Conservation (phyloP, 2,329 filamentous ascomycete species). For the Didymella pomorum region DNA sequence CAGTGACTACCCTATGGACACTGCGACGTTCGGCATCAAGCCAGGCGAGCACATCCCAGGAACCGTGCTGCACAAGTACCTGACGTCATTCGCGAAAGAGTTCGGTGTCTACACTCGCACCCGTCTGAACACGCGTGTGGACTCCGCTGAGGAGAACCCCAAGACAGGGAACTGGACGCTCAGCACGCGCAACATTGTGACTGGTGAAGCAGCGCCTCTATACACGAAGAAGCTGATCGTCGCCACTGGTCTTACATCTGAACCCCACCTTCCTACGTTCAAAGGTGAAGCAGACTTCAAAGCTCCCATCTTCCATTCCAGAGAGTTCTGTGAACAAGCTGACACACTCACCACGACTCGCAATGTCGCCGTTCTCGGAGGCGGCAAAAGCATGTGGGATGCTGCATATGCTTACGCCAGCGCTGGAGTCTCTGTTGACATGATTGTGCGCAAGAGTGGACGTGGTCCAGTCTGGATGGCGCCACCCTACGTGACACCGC, state of each 20-base stretch:
- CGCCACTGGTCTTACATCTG: constrained; percentile 68
- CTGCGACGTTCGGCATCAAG: constrained; percentile 49
- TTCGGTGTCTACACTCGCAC: constrained; percentile 59
- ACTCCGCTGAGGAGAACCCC: constrained; percentile 54
- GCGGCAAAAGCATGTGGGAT: constrained; percentile 70
- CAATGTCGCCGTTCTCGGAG: constrained; percentile 63
- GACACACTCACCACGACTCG: constrained; percentile 49
- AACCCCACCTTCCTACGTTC: constrained; percentile 63
- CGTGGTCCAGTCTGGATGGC: constrained; percentile 68
- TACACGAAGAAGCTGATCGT: constrained; percentile 63
- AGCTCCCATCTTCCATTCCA: constrained; percentile 65
- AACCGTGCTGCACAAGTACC: constrained; percentile 63
- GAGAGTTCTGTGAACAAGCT: constrained; percentile 58
- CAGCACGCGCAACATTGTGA: constrained; percentile 5
- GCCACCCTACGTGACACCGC: constrained; percentile 68
- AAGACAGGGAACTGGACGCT: constrained; percentile 33
- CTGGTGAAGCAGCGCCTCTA: constrained; percentile 7
- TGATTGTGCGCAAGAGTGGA: constrained; percentile 66
- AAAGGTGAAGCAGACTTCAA: constrained; percentile 54
- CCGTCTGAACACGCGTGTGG: constrained; percentile 61
- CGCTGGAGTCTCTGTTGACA: constrained; percentile 64
- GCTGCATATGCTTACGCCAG: constrained; percentile 66
- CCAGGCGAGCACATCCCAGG: constrained; percentile 68
- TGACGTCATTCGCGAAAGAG: constrained; percentile 53
- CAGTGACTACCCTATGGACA: constrained; percentile 49